These are phyloP conservation scores for Aspergillus affinis DNA, from an alignment of 495 filamentous ascomycete genomes.

Conservation along the genomic window DNA sequence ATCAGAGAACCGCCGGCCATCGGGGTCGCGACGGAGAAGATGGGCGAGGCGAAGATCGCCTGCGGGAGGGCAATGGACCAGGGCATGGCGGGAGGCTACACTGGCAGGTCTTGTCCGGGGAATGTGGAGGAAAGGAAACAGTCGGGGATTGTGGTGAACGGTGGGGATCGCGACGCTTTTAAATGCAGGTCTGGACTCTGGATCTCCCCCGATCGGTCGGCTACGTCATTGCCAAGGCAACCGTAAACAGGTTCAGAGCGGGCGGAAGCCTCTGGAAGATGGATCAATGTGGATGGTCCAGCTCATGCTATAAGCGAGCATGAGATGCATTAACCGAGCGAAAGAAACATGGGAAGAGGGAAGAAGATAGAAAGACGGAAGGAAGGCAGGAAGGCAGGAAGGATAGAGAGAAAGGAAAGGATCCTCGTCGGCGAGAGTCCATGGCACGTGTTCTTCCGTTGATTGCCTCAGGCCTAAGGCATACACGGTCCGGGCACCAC, in stretches of 20 bases:
- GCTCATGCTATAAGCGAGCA: not conserved
- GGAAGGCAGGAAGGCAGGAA: too few relatives aligned
- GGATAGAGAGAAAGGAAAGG: not conserved
- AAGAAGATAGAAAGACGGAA: not conserved
- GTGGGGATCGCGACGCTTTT: not conserved
- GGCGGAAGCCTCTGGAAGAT: not conserved
- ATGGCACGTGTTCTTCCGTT: too few relatives aligned
- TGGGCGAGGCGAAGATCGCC: slow-evolving; percentile 34
- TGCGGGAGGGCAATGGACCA: slow-evolving; percentile 40
- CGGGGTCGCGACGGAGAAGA: slow-evolving; percentile 35
- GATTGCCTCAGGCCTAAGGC: too few relatives aligned
- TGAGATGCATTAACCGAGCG: not conserved
- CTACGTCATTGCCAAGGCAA: not conserved
- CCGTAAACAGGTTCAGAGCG: not conserved
- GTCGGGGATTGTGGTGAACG: too few relatives aligned
- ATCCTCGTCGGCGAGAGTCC: too few relatives aligned
- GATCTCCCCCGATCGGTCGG: too few relatives aligned
- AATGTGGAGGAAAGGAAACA: not conserved
- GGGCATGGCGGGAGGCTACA: slow-evolving; percentile 24
- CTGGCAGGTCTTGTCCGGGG: not conserved
- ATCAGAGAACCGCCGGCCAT: slow-evolving; percentile 30
- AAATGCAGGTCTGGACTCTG: not conserved
- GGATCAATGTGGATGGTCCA: not conserved
- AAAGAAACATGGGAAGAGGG: not conserved
- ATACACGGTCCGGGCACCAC: too few relatives aligned